Percentiles rank a stretch among this genome's conserved stretches.
Evolutionary conservation across 202 grass and related monocot genomes (phyloP).

Genomic region (Cymbopogon flexuosus): DNA sequence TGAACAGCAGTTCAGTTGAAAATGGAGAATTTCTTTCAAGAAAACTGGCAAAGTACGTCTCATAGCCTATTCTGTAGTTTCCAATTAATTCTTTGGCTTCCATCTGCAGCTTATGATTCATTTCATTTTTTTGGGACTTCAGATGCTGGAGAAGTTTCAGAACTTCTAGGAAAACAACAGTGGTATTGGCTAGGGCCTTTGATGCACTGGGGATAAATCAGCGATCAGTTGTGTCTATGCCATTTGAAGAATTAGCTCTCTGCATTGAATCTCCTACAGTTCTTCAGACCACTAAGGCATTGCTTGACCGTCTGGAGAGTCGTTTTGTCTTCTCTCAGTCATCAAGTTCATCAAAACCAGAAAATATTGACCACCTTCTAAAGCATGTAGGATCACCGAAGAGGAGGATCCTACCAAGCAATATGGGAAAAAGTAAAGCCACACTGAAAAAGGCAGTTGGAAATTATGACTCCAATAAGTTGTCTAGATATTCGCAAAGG

Average conservation of each 20-base stretch:
- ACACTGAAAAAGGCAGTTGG: slow-evolving; percentile 24
- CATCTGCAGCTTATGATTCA: slow-evolving; percentile 3
- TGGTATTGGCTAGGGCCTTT: slow-evolving; percentile 59
- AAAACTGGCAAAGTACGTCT: slow-evolving; percentile 66
- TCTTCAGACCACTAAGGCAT: slow-evolving; percentile 58
- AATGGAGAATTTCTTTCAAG: slow-evolving; percentile 76
- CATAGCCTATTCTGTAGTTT: background rate
- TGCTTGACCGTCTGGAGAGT: slow-evolving; percentile 76
- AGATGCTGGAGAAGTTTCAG: slow-evolving; percentile 83
- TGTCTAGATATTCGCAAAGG: slow-evolving; percentile 69
- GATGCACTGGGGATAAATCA: slow-evolving; percentile 49
- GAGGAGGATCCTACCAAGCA: slow-evolving; percentile 27
- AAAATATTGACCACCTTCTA: slow-evolving; percentile 78
- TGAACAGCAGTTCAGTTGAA: slow-evolving; percentile 36
- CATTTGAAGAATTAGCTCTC: slow-evolving; percentile 76
- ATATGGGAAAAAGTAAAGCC: slow-evolving; percentile 23
- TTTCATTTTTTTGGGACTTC: slow-evolving; percentile 20
- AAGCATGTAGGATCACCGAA: slow-evolving; percentile 69
- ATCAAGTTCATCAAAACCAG: slow-evolving; percentile 44
- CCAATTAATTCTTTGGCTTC: slow-evolving; percentile 16
- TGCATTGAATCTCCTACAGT: slow-evolving; percentile 65
- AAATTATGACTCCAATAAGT: slow-evolving; percentile 41
- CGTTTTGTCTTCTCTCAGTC: slow-evolving; percentile 53
- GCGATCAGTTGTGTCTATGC: slow-evolving; percentile 56
- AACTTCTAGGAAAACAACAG: slow-evolving; percentile 72